Evolutionary conservation across 495 filamentous ascomycete species (phyloP).

Genomic region (Pyrenula massariospora): DNA sequence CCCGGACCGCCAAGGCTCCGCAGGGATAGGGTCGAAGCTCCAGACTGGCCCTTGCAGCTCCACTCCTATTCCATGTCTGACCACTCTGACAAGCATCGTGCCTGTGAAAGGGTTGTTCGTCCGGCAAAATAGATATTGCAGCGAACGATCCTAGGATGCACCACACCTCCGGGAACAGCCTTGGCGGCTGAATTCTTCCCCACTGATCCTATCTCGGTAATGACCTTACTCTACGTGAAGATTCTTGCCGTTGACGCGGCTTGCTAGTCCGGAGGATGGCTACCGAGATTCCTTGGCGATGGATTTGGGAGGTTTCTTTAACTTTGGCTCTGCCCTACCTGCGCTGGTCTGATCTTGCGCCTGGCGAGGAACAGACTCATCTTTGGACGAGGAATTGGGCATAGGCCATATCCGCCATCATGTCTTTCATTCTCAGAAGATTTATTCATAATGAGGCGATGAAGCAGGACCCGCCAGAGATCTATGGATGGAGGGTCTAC

Average conservation of each 20-base stretch:
- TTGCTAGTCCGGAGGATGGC: not conserved
- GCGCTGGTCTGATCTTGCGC: too few species aligned
- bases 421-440: slow-evolving; percentile 35
- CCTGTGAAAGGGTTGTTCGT: too few species aligned
- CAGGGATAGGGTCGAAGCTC: not conserved
- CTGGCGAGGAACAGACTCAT: too few species aligned
- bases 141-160: not conserved
- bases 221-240: not conserved
- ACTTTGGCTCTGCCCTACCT: not conserved
- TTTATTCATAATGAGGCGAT: slow-evolving; percentile 74
- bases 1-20: not conserved
- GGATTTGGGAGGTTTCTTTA: not conserved
- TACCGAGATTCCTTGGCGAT: not conserved
- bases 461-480: slow-evolving; percentile 59
- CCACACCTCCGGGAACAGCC: not conserved
- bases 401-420: not conserved
- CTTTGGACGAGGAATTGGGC: too few species aligned
- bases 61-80: too few species aligned
- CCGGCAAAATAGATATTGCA: not conserved
- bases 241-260: not conserved
- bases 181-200: not conserved
- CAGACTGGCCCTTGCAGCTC: too few species aligned
- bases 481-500: slow-evolving; percentile 71
- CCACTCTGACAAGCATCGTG: too few species aligned
- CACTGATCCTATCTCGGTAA: not conserved